Percentiles rank a stretch among this genome's conserved stretches.
Conservation (phyloP, 306 rosid genomes). For the Medicago arabica region DNA sequence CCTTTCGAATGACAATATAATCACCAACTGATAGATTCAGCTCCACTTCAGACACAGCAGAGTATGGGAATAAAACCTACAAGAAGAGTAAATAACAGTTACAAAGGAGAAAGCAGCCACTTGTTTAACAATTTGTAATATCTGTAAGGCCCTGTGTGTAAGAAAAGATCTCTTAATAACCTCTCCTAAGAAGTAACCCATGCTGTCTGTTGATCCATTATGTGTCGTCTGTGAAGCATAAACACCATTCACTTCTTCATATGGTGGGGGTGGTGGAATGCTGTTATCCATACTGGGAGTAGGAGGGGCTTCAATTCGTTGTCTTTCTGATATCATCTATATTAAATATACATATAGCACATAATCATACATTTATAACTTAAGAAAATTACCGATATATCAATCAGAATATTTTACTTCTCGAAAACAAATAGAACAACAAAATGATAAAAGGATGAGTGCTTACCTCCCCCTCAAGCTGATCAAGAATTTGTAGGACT, state of each 20-base stretch:
- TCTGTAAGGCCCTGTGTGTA: not conserved
- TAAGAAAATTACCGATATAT: slow-evolving; percentile 28
- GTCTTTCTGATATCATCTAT: slow-evolving; percentile 91
- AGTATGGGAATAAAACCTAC: slow-evolving; percentile 79
- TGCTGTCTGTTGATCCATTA: slow-evolving; percentile 75
- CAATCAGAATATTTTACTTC: slow-evolving; percentile 28
- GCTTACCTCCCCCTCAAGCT: slow-evolving; percentile 95
- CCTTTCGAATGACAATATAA: slow-evolving; percentile 89
- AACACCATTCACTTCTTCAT: slow-evolving; percentile 88
- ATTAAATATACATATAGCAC: slow-evolving; percentile 39
- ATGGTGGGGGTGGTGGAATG: slow-evolving; percentile 91
- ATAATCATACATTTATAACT: slow-evolving; percentile 38
- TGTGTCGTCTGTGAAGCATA: slow-evolving; percentile 70
- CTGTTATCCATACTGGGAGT: slow-evolving; percentile 61
- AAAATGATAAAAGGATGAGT: slow-evolving; percentile 16
- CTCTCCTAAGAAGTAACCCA: slow-evolving; percentile 96
- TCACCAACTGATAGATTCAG: slow-evolving; percentile 79
- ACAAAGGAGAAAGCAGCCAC: slow-evolving; percentile 34
- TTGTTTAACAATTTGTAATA: slow-evolving; percentile 12
- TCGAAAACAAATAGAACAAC: slow-evolving; percentile 11
- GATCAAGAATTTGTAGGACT: slow-evolving; percentile 86
- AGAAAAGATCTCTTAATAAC: slow-evolving; percentile 48
- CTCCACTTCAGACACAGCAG: slow-evolving; percentile 83
- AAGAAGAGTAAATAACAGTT: slow-evolving; percentile 36
- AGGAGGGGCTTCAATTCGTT: slow-evolving; percentile 95